Conservation (phyloP, 2,329 filamentous ascomycete species). For the Paraphoma sp. region DNA sequence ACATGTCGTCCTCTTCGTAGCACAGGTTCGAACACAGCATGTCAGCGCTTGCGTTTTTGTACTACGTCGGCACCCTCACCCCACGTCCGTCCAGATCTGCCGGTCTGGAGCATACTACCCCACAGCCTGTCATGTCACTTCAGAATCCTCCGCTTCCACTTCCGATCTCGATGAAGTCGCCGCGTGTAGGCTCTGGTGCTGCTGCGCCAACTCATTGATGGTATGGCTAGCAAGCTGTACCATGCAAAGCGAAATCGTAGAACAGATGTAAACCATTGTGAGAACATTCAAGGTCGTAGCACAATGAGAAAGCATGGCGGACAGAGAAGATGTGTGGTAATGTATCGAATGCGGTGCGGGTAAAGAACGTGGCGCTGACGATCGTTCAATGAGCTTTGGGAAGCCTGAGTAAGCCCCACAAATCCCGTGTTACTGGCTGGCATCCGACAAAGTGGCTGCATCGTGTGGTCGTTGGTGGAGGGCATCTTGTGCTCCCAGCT, state of each 20-base stretch:
- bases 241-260: not conserved
- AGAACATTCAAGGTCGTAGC: not conserved
- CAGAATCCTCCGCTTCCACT: not conserved
- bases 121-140: slow-evolving; percentile 53
- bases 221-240: not conserved
- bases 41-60: slow-evolving; percentile 63
- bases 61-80: slow-evolving; percentile 54
- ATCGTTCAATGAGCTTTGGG: not conserved
- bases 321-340: not conserved
- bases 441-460: not conserved
- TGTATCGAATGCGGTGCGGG: not conserved
- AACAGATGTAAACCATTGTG: not conserved
- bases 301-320: not conserved
- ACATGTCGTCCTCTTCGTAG: not conserved
- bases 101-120: slow-evolving; percentile 62
- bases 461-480: not conserved
- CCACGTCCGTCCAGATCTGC: slow-evolving; percentile 60
- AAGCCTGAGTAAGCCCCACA: not conserved
- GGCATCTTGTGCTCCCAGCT: not conserved
- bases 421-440: not conserved
- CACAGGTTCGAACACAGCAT: slow-evolving; percentile 74
- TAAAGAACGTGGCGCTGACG: not conserved
- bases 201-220: not conserved
- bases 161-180: not conserved
- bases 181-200: not conserved